Percentiles rank a stretch among this genome's conserved stretches.
These are phyloP conservation scores for Lachnellula suecica DNA, from an alignment of 2,329 filamentous ascomycete genomes.

Conservation along the genomic window DNA sequence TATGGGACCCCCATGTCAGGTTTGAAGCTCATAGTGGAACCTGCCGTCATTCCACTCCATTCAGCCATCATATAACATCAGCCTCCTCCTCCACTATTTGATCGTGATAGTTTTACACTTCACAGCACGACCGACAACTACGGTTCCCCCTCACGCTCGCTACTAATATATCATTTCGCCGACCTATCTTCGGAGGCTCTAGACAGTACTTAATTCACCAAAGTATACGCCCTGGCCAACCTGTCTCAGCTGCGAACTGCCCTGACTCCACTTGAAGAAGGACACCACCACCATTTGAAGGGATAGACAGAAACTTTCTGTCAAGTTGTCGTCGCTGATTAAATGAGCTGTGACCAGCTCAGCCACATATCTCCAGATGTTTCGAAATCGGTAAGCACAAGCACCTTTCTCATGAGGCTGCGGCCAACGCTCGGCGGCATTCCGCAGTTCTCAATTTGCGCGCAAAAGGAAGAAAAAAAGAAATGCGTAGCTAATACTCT, in stretches of 20 bases:
- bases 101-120: constrained; percentile 2
- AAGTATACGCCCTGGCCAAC: neutral
- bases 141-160: constrained; percentile 19
- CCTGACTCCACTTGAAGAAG: too few species aligned
- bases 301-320: neutral
- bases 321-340: constrained; percentile 10
- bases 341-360: constrained; percentile 20
- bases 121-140: neutral
- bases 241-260: neutral
- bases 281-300: neutral
- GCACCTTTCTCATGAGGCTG: neutral
- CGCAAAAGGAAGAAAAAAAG: neutral
- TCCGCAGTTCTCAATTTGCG: neutral
- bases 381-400: constrained; percentile 35
- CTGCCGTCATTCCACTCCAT: constrained; percentile 20
- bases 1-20: constrained; percentile 18
- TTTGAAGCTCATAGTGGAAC: constrained; percentile 18
- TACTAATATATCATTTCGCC: constrained; percentile 7
- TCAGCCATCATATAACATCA: constrained; percentile 27
- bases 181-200: too few species aligned
- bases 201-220: neutral
- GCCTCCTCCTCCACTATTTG: constrained; percentile 16
- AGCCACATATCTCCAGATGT: constrained; percentile 29
- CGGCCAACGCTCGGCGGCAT: neutral
- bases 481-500: constrained; percentile 13